These are phyloP conservation scores for Cryptosporidium tyzzeri DNA, from an alignment of 169 alveolate species.

Conservation along the genomic window DNA sequence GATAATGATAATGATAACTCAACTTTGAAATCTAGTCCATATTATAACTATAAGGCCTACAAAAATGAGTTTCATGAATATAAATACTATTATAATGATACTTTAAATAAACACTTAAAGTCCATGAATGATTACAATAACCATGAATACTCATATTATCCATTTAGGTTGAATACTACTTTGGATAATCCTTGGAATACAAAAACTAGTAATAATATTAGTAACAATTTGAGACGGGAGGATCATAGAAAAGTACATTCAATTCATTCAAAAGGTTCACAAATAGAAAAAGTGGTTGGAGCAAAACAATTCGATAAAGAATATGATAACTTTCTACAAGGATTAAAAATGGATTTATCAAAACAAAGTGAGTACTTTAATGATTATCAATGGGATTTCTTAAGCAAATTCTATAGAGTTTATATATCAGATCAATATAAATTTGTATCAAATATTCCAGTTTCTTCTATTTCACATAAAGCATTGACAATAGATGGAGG, in stretches of 20 bases:
- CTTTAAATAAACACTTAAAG: constrained; percentile 1
- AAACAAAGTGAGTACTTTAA: constrained; percentile 36
- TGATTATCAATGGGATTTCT: constrained; percentile 54
- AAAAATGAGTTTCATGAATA: background rate
- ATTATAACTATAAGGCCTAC: constrained; percentile 6
- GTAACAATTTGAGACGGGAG: background rate
- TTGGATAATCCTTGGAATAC: constrained; percentile 28
- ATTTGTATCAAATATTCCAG: constrained; percentile 55
- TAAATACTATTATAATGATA: constrained; percentile 16
- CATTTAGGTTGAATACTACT: constrained; percentile 34
- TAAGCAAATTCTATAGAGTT: constrained; percentile 30
- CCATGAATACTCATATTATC: constrained; percentile 21
- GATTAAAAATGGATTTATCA: background rate
- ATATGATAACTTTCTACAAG: background rate
- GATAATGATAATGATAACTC: background rate
- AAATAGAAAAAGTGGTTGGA: background rate
- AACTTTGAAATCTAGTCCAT: background rate
- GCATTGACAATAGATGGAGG: constrained; percentile 46
- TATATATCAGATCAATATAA: constrained; percentile 18
- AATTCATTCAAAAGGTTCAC: background rate
- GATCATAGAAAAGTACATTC: background rate
- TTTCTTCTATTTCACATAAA: constrained; percentile 52
- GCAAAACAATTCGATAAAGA: background rate
- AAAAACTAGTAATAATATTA: background rate
- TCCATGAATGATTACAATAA: constrained; percentile 22